A percentile compares a stretch with the other conserved stretches of the same genome.
Conservation (phyloP, 768 basidiomycete genomes). For the Gloeopeniophorella convolvens region DNA sequence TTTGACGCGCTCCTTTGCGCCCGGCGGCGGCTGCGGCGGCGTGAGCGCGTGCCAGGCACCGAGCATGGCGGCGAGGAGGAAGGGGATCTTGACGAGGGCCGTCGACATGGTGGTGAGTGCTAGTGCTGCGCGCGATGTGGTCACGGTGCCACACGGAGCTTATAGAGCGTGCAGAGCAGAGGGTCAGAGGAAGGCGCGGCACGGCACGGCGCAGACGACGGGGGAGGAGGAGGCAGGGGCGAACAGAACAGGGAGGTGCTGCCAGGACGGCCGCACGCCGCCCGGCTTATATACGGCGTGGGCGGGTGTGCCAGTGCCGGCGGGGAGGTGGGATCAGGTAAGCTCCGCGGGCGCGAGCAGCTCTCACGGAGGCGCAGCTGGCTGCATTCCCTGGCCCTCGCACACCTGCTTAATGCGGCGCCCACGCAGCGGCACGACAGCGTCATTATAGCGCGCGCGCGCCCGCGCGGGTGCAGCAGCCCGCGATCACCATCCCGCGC, state of each 20-base stretch:
- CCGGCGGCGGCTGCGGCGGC: slow-evolving; percentile 17
- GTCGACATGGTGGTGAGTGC: slow-evolving; percentile 3
- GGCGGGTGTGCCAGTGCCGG: not conserved
- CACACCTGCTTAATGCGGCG: too few relatives aligned
- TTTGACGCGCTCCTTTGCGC: slow-evolving; percentile 6
- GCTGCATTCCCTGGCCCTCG: too few relatives aligned
- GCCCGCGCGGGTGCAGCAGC: too few relatives aligned
- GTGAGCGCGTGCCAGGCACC: slow-evolving; percentile 18
- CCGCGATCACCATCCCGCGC: too few relatives aligned
- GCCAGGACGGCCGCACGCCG: not conserved
- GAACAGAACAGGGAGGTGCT: not conserved
- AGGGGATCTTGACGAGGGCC: slow-evolving; percentile 7
- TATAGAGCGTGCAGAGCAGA: too few relatives aligned
- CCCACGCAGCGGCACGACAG: too few relatives aligned
- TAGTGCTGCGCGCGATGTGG: not conserved
- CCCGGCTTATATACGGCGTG: too few relatives aligned
- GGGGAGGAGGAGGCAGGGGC: not conserved
- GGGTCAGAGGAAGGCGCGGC: too few relatives aligned
- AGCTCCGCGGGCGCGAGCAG: slow-evolving; percentile 14
- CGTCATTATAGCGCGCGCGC: too few relatives aligned
- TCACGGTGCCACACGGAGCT: too few relatives aligned
- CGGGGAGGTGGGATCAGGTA: not conserved
- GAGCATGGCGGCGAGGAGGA: not conserved
- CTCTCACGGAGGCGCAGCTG: too few relatives aligned
- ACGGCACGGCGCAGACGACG: too few relatives aligned